Conservation (phyloP, 1,139 yeast species). For the Yamadazyma jaroonii region DNA sequence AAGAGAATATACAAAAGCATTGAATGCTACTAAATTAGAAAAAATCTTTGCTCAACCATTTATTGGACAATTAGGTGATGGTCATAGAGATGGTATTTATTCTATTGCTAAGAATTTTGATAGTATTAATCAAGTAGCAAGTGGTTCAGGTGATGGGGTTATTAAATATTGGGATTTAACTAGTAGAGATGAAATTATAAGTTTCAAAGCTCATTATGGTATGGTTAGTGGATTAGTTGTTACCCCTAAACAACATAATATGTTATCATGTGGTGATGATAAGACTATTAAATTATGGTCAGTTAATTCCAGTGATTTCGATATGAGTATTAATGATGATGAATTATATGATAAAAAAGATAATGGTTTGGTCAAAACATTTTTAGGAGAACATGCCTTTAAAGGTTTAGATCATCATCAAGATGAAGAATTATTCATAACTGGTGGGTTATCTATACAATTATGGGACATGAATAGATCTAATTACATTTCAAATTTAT, state of each 20-base stretch:
- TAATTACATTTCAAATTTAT: slow-evolving; percentile 69
- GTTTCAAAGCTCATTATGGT: slow-evolving; percentile 88
- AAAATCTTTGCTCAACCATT: slow-evolving; percentile 98
- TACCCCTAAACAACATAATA: slow-evolving; percentile 57
- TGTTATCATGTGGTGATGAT: slow-evolving; percentile 90
- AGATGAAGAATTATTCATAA: slow-evolving; percentile 70
- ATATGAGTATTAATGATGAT: slow-evolving; percentile 24
- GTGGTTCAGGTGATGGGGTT: slow-evolving; percentile 94
- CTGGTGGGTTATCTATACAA: slow-evolving; percentile 88
- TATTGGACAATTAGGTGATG: slow-evolving; percentile 90
- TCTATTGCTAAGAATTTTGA: slow-evolving; percentile 76
- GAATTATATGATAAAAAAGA: slow-evolving; percentile 29
- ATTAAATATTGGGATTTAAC: slow-evolving; percentile 89
- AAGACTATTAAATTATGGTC: slow-evolving; percentile 87
- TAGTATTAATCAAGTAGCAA: slow-evolving; percentile 71
- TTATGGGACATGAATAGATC: slow-evolving; percentile 86
- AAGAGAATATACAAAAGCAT: slow-evolving; percentile 90
- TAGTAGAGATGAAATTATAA: slow-evolving; percentile 67
- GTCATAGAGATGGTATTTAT: slow-evolving; percentile 96
- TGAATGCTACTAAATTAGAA: slow-evolving; percentile 93
- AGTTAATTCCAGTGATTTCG: slow-evolving; percentile 43
- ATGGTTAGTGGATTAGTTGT: slow-evolving; percentile 85
- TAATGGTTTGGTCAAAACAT: slow-evolving; percentile 67
- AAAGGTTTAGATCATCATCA: slow-evolving; percentile 86
- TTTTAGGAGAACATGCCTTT: slow-evolving; percentile 79